These are phyloP conservation scores for Auricularia sp. DNA, from an alignment of 768 basidiomycete species.

Conservation along the genomic window DNA sequence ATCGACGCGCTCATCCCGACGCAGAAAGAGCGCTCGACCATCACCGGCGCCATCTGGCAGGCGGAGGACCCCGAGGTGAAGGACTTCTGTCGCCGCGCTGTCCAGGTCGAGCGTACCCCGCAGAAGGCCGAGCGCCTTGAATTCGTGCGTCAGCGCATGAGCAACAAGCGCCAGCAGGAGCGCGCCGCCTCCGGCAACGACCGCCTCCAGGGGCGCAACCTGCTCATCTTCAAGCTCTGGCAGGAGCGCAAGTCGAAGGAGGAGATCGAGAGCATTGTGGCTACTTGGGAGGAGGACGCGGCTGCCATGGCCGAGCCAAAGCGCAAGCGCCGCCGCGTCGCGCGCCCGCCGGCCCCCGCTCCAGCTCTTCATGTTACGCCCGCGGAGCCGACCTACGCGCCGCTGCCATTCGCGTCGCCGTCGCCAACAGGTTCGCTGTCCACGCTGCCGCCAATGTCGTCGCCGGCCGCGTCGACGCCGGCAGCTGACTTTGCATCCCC, in stretches of 20 bases:
- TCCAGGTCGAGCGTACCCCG: background rate
- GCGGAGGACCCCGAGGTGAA: background rate
- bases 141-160: background rate
- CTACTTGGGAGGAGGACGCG: background rate
- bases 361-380: background rate
- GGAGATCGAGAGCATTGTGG: background rate
- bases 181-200: background rate
- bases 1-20: background rate
- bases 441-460: background rate
- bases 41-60: conserved; percentile 1
- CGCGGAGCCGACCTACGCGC: background rate
- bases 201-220: background rate
- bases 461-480: background rate
- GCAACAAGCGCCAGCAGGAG: background rate
- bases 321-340: background rate
- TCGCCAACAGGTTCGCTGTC: background rate
- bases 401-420: background rate
- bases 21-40: background rate
- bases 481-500: background rate
- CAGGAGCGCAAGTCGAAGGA: background rate
- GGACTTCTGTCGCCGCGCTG: background rate
- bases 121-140: background rate
- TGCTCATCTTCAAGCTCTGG: background rate
- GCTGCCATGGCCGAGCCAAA: background rate
- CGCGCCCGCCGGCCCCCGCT: background rate